Percentiles rank a stretch among this genome's conserved stretches.
phyloP scores from a whole-genome alignment of 805 yeast species.

The Saccharomyces jurei region DNA sequence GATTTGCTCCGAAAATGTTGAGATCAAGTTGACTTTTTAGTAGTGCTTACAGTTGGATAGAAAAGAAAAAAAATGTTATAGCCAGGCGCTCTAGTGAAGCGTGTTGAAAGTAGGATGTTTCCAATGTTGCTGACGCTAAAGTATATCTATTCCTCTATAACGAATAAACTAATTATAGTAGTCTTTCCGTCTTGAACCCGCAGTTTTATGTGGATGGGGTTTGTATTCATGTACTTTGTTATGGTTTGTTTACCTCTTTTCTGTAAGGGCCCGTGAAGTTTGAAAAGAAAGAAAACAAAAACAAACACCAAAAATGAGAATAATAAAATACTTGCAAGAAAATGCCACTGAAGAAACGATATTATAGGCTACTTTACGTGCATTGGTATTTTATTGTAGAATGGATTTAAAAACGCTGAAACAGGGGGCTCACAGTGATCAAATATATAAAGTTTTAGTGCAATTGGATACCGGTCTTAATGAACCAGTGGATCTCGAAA shows the following conservation, averaged over 20 bases:
- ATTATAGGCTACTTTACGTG: background rate
- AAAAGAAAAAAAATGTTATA: background rate
- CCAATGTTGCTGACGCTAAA: background rate
- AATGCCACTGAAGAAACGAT: background rate
- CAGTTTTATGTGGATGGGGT: background rate
- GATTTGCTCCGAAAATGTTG: background rate
- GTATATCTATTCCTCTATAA: background rate
- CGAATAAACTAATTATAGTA: background rate
- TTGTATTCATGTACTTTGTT: background rate
- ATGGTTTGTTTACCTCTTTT: background rate
- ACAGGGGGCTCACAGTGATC: background rate
- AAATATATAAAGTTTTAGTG: background rate
- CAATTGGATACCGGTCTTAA: background rate
- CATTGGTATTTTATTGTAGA: background rate
- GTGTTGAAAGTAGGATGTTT: background rate
- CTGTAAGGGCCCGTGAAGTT: background rate
- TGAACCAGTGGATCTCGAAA: background rate
- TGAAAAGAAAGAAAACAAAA: background rate
- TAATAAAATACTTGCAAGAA: background rate
- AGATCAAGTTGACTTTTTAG: background rate
- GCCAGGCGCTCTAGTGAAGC: background rate
- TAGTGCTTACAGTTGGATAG: background rate
- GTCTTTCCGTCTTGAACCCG: background rate
- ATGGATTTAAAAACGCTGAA: background rate
- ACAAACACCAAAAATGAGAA: background rate